Conservation (phyloP, 345 rosid species). For the Ailanthus altissimus region DNA sequence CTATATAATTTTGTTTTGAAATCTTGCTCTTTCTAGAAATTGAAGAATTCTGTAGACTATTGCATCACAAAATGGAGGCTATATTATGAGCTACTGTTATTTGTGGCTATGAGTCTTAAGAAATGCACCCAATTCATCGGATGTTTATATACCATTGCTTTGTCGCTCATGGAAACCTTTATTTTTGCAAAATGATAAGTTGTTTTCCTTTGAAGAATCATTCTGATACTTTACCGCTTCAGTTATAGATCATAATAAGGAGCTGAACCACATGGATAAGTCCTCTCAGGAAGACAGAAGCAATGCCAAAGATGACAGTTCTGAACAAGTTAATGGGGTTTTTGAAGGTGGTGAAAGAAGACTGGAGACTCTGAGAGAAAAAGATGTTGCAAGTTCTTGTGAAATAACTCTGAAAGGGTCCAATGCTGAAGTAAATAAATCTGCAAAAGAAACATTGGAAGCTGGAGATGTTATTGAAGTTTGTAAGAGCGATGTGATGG, state of each 20-base stretch:
- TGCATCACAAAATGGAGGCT: slow-evolving; percentile 12
- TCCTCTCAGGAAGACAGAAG: slow-evolving; percentile 9
- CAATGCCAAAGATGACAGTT: slow-evolving; percentile 6
- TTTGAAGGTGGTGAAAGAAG: slow-evolving; percentile 4
- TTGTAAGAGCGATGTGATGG: slow-evolving; percentile 27
- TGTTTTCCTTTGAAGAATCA: neutral
- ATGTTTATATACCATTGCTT: neutral
- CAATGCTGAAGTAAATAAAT: slow-evolving; percentile 18
- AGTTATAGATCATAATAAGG: slow-evolving; percentile 31
- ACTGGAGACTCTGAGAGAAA: slow-evolving; percentile 19
- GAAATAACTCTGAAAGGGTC: slow-evolving; percentile 16
- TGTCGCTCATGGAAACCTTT: neutral
- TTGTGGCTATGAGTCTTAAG: neutral
- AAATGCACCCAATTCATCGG: neutral
- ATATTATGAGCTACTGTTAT: slow-evolving; percentile 8
- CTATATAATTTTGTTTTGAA: neutral
- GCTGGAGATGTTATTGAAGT: slow-evolving; percentile 30
- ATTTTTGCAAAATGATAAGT: neutral
- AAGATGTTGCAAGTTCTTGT: slow-evolving; percentile 1
- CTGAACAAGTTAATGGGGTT: slow-evolving; percentile 17
- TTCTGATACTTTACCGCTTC: slow-evolving; percentile 3
- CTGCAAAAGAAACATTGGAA: slow-evolving; percentile 10
- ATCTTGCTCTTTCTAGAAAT: neutral
- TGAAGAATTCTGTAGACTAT: neutral
- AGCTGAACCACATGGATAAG: slow-evolving; percentile 12